phyloP scores from a whole-genome alignment of 1,284 basidiomycete genomes.

The Leccinum fuscescens region DNA sequence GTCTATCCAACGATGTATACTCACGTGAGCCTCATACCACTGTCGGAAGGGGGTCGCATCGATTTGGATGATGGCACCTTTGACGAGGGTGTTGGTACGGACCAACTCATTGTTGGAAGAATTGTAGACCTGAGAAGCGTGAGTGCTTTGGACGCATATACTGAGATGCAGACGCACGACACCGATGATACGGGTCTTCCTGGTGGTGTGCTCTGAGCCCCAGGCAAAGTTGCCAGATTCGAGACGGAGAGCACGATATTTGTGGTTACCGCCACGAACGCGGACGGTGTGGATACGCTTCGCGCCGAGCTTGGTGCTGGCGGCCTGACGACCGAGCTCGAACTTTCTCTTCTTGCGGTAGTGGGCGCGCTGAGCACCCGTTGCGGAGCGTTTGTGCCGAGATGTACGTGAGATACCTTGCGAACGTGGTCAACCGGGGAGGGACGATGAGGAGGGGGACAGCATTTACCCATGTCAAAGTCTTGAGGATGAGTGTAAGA shows the following conservation, averaged over 20 bases:
- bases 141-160: conserved; percentile 7
- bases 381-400: conserved; percentile 91
- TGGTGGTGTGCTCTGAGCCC: conserved; percentile 89
- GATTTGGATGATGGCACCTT: conserved; percentile 90
- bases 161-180: conserved; percentile 65
- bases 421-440: conserved; percentile 8
- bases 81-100: conserved; percentile 96
- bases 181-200: conserved; percentile 91
- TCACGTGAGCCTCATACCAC: conserved; percentile 95
- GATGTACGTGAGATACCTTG: conserved; percentile 92
- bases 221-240: conserved; percentile 96
- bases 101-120: conserved; percentile 98
- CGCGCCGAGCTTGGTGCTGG: conserved; percentile 90
- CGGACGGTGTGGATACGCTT: conserved; percentile 94
- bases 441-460: conserved; percentile 9
- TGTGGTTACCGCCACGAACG: conserved; percentile 89
- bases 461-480: conserved; percentile 56
- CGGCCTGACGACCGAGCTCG: conserved; percentile 94
- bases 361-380: conserved; percentile 91
- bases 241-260: conserved; percentile 91
- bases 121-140: conserved; percentile 81
- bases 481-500: conserved; percentile 34
- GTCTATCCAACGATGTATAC: conserved; percentile 33
- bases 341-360: conserved; percentile 99
- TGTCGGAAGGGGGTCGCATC: conserved; percentile 97